Conservation (phyloP, 306 rosid species). For the Biancaea sappan region DNA sequence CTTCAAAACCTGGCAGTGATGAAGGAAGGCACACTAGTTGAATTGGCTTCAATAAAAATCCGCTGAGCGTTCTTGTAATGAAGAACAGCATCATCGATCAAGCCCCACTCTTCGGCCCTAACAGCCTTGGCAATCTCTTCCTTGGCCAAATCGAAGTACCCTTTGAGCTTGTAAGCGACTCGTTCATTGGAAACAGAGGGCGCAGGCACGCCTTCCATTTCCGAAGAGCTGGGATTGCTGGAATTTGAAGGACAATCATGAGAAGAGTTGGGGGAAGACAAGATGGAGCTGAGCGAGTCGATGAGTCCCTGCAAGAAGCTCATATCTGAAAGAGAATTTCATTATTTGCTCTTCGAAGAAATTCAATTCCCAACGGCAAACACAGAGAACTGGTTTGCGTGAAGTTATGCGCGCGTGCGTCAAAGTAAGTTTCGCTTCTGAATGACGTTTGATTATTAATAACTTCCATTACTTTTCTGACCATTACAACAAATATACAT, state of each 20-base stretch:
- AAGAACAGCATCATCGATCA: slow-evolving; percentile 74
- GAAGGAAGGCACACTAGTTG: slow-evolving; percentile 74
- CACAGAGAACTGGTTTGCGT: background rate
- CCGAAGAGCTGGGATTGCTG: slow-evolving; percentile 37
- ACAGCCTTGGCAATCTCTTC: slow-evolving; percentile 92
- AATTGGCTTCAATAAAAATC: slow-evolving; percentile 78
- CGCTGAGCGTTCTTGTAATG: slow-evolving; percentile 79
- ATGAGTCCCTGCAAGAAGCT: slow-evolving; percentile 66
- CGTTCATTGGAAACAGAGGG: slow-evolving; percentile 79
- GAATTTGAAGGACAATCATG: slow-evolving; percentile 39
- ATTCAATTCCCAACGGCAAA: background rate
- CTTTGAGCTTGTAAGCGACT: slow-evolving; percentile 88
- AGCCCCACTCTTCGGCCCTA: slow-evolving; percentile 97
- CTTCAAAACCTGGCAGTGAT: slow-evolving; percentile 64
- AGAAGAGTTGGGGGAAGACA: slow-evolving; percentile 46
- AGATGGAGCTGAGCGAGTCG: slow-evolving; percentile 65
- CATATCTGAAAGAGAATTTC: slow-evolving; percentile 42
- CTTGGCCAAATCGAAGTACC: slow-evolving; percentile 83
- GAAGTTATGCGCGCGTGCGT: background rate
- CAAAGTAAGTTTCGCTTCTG: background rate
- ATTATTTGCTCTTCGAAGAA: background rate
- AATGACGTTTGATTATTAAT: background rate
- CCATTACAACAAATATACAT: too few relatives aligned
- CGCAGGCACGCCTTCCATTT: slow-evolving; percentile 63
- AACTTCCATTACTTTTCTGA: too few relatives aligned